Evolutionary conservation across 2,329 filamentous ascomycete species (phyloP).

Genomic region (Periconia digitata): DNA sequence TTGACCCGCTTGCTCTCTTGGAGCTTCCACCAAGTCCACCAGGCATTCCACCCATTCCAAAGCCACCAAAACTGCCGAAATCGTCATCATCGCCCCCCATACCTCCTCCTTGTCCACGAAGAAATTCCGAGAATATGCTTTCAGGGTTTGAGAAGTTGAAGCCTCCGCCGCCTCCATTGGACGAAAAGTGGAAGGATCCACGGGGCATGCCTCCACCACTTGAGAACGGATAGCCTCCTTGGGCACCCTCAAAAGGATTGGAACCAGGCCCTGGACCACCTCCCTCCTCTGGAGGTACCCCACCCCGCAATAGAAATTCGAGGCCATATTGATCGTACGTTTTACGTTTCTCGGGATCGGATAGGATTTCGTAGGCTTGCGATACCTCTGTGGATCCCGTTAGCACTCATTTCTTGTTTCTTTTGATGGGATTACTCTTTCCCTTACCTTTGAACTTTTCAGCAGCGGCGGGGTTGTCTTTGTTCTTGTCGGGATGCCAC

Average conservation of each 20-base stretch:
- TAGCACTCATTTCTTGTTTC: slow-evolving; percentile 9
- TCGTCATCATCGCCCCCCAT: slow-evolving; percentile 58
- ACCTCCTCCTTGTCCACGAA: slow-evolving; percentile 58
- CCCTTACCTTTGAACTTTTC: slow-evolving; percentile 86
- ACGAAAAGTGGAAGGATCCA: slow-evolving; percentile 67
- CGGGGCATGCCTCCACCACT: slow-evolving; percentile 61
- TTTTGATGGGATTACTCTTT: not conserved
- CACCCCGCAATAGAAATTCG: slow-evolving; percentile 85
- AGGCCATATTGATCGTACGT: slow-evolving; percentile 93
- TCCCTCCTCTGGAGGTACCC: slow-evolving; percentile 62
- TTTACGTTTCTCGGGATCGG: slow-evolving; percentile 94
- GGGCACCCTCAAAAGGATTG: slow-evolving; percentile 50
- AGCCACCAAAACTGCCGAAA: slow-evolving; percentile 48
- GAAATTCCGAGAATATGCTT: slow-evolving; percentile 82
- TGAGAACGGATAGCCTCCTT: slow-evolving; percentile 56
- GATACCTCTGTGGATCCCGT: slow-evolving; percentile 67
- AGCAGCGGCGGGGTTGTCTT: slow-evolving; percentile 77
- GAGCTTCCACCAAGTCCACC: slow-evolving; percentile 40
- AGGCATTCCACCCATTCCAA: slow-evolving; percentile 39
- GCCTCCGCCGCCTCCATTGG: slow-evolving; percentile 59
- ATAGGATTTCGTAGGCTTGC: slow-evolving; percentile 96
- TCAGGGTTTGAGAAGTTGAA: slow-evolving; percentile 85
- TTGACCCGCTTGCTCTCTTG: slow-evolving; percentile 30
- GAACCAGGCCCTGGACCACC: slow-evolving; percentile 32
- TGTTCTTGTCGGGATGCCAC: slow-evolving; percentile 98